phyloP scores from a whole-genome alignment of 2,329 filamentous ascomycete genomes.

The Claviceps sp. region DNA sequence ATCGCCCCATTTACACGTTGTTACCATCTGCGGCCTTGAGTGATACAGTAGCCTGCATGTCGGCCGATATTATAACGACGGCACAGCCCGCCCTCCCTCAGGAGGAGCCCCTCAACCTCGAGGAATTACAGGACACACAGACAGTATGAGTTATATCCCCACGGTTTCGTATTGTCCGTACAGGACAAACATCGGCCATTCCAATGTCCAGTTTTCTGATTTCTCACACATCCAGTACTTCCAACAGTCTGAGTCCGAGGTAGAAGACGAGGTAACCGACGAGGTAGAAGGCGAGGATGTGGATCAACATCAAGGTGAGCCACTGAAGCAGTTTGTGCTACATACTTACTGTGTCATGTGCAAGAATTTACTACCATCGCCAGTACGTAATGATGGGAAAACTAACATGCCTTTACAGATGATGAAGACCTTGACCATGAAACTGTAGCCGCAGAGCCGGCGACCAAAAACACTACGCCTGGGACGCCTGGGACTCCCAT shows the following conservation, averaged over 20 bases:
- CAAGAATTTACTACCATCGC: background rate
- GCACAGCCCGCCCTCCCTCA: constrained; percentile 14
- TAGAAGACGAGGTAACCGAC: constrained; percentile 14
- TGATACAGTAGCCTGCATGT: constrained; percentile 13
- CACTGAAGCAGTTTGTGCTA: background rate
- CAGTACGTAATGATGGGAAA: background rate
- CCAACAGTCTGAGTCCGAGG: constrained; percentile 26
- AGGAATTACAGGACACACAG: constrained; percentile 14
- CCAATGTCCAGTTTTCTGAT: constrained; percentile 27
- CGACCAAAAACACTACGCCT: background rate
- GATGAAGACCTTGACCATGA: background rate
- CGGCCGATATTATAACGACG: constrained; percentile 20
- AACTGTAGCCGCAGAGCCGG: constrained; percentile 1
- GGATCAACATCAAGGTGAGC: constrained; percentile 8
- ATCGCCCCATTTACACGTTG: background rate
- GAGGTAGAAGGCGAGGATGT: constrained; percentile 21
- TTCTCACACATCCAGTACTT: constrained; percentile 30
- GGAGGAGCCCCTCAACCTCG: constrained; percentile 11
- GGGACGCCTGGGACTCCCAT: background rate
- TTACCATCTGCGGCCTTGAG: background rate
- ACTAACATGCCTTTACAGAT: background rate
- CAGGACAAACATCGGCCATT: constrained; percentile 25
- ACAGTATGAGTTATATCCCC: constrained; percentile 29
- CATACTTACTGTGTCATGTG: background rate
- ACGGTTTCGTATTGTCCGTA: constrained; percentile 25